Evolutionary conservation across 2,329 filamentous ascomycete species (phyloP).

Genomic region (Tolypocladium tundrense): DNA sequence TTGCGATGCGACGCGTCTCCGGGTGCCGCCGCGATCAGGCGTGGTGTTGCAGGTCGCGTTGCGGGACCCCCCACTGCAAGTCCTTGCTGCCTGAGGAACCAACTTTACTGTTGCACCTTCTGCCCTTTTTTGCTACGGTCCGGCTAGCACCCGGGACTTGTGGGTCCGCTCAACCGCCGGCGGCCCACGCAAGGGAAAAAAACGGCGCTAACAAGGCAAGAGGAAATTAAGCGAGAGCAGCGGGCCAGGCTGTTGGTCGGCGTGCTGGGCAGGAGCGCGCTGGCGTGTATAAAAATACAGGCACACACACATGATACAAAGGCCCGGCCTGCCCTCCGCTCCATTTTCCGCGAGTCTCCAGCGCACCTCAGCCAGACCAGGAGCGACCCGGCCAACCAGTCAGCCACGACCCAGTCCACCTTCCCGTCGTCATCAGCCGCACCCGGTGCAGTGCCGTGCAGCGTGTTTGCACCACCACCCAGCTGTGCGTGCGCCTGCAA

Average conservation of each 20-base stretch:
- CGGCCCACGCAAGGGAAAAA: not conserved
- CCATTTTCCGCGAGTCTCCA: constrained; percentile 19
- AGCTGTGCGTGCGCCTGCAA: not conserved
- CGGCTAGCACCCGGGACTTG: not conserved
- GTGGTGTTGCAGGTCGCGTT: constrained; percentile 11
- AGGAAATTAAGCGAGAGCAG: constrained; percentile 26
- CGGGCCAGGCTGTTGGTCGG: constrained; percentile 23
- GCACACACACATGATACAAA: constrained; percentile 31
- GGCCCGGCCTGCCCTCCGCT: constrained; percentile 32
- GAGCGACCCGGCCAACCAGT: not conserved
- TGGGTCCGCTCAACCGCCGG: not conserved
- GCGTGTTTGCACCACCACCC: not conserved
- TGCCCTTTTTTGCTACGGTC: not conserved
- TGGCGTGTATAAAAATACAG: constrained; percentile 35
- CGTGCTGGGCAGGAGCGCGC: constrained; percentile 8
- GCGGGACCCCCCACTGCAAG: constrained; percentile 4
- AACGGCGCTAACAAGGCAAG: constrained; percentile 21
- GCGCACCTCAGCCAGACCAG: constrained; percentile 1
- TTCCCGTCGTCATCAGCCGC: not conserved
- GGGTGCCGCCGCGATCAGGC: constrained; percentile 3
- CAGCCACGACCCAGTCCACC: not conserved
- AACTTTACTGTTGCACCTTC: not conserved
- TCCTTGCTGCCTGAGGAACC: constrained; percentile 13
- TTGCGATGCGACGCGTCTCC: constrained; percentile 10
- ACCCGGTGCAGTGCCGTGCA: not conserved